A percentile compares a stretch with the other conserved stretches of the same genome.
Evolutionary conservation across 2,329 filamentous ascomycete genomes (phyloP).

Genomic region (Grosmannia clavigera): DNA sequence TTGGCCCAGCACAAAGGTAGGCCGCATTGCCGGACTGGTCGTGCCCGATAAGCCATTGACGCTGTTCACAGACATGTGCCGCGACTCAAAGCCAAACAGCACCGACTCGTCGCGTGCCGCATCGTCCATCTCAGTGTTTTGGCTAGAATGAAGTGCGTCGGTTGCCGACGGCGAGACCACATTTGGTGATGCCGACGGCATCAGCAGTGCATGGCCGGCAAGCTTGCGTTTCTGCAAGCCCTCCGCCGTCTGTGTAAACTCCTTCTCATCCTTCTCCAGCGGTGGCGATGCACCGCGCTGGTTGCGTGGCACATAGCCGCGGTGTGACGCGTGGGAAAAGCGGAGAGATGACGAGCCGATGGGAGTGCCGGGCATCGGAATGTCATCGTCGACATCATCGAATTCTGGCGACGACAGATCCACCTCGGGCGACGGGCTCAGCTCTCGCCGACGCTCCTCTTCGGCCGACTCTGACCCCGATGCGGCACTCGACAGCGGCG

Average conservation of each 20-base stretch:
- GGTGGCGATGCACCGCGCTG: conserved; percentile 73
- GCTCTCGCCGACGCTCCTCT: conserved; percentile 49
- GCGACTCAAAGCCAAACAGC: conserved; percentile 34
- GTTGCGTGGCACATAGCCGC: conserved; percentile 21
- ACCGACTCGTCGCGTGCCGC: conserved; percentile 36
- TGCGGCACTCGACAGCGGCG: conserved; percentile 62
- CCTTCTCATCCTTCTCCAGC: conserved; percentile 85
- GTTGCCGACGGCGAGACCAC: conserved; percentile 13
- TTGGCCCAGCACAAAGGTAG: conserved; percentile 29
- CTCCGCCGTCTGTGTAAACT: conserved; percentile 92
- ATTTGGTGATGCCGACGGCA: conserved; percentile 14
- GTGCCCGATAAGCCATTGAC: conserved; percentile 30
- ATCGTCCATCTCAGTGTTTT: conserved; percentile 27
- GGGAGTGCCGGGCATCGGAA: conserved; percentile 46
- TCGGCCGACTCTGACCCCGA: conserved; percentile 63
- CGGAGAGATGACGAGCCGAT: conserved; percentile 49
- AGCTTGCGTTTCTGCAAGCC: conserved; percentile 60
- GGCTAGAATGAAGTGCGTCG: conserved; percentile 6
- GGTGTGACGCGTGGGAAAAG: conserved; percentile 23
- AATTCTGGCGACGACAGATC: conserved; percentile 82
- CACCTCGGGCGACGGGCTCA: conserved; percentile 86
- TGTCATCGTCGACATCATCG: conserved; percentile 56
- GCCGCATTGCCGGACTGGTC: conserved; percentile 44
- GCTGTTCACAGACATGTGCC: conserved; percentile 7
- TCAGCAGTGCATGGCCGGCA: conserved; percentile 26